Base-by-base conservation (phyloP, 495 filamentous ascomycete genomes). In the Elasticomyces elasticus region DNA sequence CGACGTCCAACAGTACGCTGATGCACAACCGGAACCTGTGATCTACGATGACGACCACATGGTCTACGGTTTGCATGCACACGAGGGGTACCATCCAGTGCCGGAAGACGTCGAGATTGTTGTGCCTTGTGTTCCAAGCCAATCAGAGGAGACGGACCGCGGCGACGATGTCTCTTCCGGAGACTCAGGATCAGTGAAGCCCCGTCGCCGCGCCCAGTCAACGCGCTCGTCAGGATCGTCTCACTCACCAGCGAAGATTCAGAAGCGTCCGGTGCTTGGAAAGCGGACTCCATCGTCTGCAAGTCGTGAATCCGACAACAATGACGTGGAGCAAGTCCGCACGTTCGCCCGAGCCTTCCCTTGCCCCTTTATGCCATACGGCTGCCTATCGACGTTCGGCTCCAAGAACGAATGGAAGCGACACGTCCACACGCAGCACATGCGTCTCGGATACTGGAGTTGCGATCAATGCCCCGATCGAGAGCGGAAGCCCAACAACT, bases 321-420 rank as follows among this genome's bases (percentile, higher is more conserved):
- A 25, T 7, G 15, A 10, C 23, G 43, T 2, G 7, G 35, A 33
- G 2, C 26, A 40, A 35, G 48, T 11, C 41, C 5, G 11, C 25
- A 45, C 43, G 17, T 19, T 37, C 24, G 31, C 73, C 1, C 81
- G 86, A 2, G 81, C 84, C 0, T 95, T 90, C 66, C 70, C 75
- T 44, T 97, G 91, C 71, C 83, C 84, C 54, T 91, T 95, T 69
- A 68, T 79, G 12, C 81, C 79, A 50, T 94, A 91, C 54, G 86
- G 83, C n/a, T 98, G 92, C 66, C 66, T 66, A 6, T 88, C 85
- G 60, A 89, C 81, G 0, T 96, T 98, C 63, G 82, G 81, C 10
- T 89, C 86, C 31, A 95, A 95, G 67, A 95, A 95, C 62, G 92
- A 98, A 66, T 97, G 91, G 91, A 94, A 96, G 67, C 82, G 91